Base-by-base conservation (phyloP, 2,329 filamentous ascomycete species). In the Scopulariopsis brevicaulis region DNA sequence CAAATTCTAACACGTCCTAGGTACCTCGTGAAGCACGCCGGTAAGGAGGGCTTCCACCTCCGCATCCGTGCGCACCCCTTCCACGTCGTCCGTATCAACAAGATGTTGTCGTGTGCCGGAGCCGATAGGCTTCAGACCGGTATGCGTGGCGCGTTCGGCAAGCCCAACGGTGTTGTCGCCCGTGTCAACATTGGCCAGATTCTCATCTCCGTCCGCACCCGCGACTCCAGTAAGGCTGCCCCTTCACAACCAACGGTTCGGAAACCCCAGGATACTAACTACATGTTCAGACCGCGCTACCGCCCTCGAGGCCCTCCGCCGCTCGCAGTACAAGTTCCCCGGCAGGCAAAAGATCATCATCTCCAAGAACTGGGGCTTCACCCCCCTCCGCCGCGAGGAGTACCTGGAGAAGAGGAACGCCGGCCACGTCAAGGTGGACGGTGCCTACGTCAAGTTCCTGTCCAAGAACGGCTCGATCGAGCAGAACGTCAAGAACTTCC, bases 31-130 rank as follows among this genome's bases (percentile, higher is more conserved):
- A 87, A 87, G 82, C 75, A 77, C 69, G 76, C 78, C 68, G 85
- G 85, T 75, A 88, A 88, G 81, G 85, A 88, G 72, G 76, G 77
- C 72, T 88, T 88, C 83, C 85, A 88, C 75, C 78, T 88, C 67
- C 84, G 85, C 69, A 82, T 88, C 73, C 85, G 94, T 74, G 92
- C 91, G 73, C 94, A 99, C 85, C 94, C 94, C 67, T 99, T 90
- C 90, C 94, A 99, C 85, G 94, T 99, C 80, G 89, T 99, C 84
- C 94, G 94, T 81, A 99, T 99, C 92, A 99, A 99, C 91, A 99
- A 99, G 89, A 99, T 99, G 94, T 93, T 99, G 90, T 97, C 94
- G 75, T 99, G 94, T 79, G 94, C 94, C 73, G 94, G 94, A 85
- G 94, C 94, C 87, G 94, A 99, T 97, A 91, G 94, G 88, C 84